Evolutionary conservation across 2,329 filamentous ascomycete species (phyloP).

Genomic region (Dryadomyces quercivorus): DNA sequence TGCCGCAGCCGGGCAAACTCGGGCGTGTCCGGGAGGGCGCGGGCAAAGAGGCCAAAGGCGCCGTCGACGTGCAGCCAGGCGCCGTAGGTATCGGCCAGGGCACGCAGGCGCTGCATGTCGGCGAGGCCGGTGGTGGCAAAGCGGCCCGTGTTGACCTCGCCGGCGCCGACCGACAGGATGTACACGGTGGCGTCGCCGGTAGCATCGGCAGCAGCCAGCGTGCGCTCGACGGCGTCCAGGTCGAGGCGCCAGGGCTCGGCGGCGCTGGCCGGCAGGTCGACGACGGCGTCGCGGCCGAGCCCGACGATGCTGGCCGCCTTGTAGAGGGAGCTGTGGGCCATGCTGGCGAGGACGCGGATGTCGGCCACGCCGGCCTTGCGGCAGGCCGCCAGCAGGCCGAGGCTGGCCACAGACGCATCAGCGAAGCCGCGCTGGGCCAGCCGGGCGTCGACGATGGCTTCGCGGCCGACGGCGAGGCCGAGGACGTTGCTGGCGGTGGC

Average conservation of each 20-base stretch:
- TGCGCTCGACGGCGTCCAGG: conserved; percentile 48
- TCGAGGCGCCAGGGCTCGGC: conserved; percentile 59
- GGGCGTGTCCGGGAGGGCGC: conserved; percentile 43
- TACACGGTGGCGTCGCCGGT: conserved; percentile 45
- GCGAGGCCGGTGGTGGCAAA: conserved; percentile 51
- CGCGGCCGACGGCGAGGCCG: conserved; percentile 54
- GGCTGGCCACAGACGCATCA: conserved; percentile 14
- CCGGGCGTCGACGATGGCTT: conserved; percentile 40
- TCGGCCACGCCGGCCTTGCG: conserved; percentile 47
- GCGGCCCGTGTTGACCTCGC: conserved; percentile 81
- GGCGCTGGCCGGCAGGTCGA: conserved; percentile 38
- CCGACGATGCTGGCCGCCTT: conserved; percentile 80
- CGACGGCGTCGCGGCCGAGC: conserved; percentile 58
- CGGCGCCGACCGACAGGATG: conserved; percentile 70
- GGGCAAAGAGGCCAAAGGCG: conserved; percentile 76
- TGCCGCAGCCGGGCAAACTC: conserved; percentile 43
- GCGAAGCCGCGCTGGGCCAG: conserved; percentile 13
- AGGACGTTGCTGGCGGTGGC: conserved; percentile 72
- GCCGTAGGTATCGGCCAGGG: conserved; percentile 57
- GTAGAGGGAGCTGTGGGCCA: conserved; percentile 69
- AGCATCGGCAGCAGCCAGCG: conserved; percentile 31
- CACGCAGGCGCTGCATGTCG: conserved; percentile 52
- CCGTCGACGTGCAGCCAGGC: conserved; percentile 89
- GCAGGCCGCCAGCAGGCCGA: conserved; percentile 59
- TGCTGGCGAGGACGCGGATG: conserved; percentile 68